Evolutionary conservation across 129 eudicot species (phyloP), one percentile per base, ranked within the genome.

Genomic region (Solidago caesia): DNA sequence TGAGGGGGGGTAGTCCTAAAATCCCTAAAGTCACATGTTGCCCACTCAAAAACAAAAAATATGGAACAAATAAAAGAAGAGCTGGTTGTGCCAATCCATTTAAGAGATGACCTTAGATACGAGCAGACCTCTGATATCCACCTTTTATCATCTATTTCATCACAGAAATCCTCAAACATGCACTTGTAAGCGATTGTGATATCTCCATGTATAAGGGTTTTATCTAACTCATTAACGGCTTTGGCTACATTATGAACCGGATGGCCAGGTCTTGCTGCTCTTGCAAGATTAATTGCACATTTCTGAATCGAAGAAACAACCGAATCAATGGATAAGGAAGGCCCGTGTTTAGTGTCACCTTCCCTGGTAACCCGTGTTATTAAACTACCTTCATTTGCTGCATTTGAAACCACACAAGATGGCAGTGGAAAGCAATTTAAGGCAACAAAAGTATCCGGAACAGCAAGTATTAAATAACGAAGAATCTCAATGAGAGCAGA

Each of bases 371-470:
- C 52, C 84, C 84, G 83, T 43, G 96, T 76, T 14, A 77, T 67
- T 51, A 77, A 74, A 60, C 85, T 64, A 69, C 88, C 84, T 27
- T 86, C 96, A 64, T 73, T 83, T 13, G 79, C 80, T 27, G 70
- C 71, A 21, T 72, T 76, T 64, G 82, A 83, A 64, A 82, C 70
- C 53, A 94, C 88, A 75, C 79, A 83, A 27, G 84, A 72, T 10
- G 96, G 99, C 64, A 95, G 52, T 7, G 93, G 96, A 77, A 95
- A 95, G 80, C 91, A 88, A 82, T 89, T 93, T 77, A 91, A 67
- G 51, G 94, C 85, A 49, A 95, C 96, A 80, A 95, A 95, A 74
- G 99, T 88, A 82, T 95, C 99, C 2, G 99, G 99, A 13, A 91
- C 99, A 27, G 89, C 84, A 15, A 88, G 87, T 72, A 95, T 80